phyloP scores from a whole-genome alignment of 2,329 filamentous ascomycete species.

The Didymellaceae sp. region DNA sequence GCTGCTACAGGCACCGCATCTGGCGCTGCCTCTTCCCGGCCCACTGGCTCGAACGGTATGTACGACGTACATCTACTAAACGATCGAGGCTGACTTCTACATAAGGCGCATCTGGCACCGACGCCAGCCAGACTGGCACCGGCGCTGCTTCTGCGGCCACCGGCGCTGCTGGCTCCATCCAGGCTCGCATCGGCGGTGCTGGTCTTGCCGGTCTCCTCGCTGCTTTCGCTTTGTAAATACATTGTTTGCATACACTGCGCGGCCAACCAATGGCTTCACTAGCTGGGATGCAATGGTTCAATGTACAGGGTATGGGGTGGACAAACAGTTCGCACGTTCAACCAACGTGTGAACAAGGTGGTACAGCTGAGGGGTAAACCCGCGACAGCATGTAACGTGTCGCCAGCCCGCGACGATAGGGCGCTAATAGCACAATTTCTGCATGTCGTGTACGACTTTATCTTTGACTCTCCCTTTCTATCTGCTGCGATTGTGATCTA shows the following conservation, averaged over 20 bases:
- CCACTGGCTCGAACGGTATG: constrained; percentile 28
- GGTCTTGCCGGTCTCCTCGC: constrained; percentile 48
- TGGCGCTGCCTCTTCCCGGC: constrained; percentile 12
- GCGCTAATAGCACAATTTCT: neutral
- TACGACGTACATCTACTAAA: neutral
- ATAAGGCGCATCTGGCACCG: constrained; percentile 13
- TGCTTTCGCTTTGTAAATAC: constrained; percentile 47
- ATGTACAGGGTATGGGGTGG: constrained; percentile 18
- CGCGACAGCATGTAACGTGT: constrained; percentile 2
- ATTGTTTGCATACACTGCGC: neutral
- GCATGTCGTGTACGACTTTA: neutral
- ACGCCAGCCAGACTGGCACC: constrained; percentile 29
- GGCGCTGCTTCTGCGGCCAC: constrained; percentile 28
- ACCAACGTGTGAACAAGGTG: neutral
- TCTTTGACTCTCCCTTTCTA: neutral
- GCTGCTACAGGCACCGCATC: constrained; percentile 26
- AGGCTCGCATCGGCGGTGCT: constrained; percentile 41
- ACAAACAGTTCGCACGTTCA: constrained; percentile 3
- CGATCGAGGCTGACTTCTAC: neutral
- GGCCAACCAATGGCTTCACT: neutral
- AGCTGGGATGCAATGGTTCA: constrained; percentile 5
- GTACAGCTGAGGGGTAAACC: constrained; percentile 11
- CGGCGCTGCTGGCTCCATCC: constrained; percentile 41
- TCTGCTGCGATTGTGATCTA: neutral
- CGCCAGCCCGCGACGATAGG: neutral